These are phyloP conservation scores for Dendrocalamus sinicus DNA, from an alignment of 176 grass and related monocot species.

Conservation along the genomic window DNA sequence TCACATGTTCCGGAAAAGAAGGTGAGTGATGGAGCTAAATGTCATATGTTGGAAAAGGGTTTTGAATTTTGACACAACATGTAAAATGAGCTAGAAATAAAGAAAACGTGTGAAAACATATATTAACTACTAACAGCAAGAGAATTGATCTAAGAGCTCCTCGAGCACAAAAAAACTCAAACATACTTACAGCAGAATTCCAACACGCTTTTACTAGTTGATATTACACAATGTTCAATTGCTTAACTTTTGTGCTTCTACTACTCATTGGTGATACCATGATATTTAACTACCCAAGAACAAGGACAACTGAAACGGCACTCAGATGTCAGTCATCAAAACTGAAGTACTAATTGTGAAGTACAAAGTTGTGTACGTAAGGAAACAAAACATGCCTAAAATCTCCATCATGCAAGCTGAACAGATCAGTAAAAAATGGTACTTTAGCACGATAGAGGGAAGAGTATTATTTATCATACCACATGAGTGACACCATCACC, in stretches of 20 bases:
- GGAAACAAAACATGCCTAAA: not conserved
- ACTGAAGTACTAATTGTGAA: not conserved
- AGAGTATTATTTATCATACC: slow-evolving; percentile 56
- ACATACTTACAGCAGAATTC: not conserved
- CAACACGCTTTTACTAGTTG: not conserved
- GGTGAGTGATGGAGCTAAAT: not conserved
- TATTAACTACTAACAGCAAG: not conserved
- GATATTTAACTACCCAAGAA: not conserved
- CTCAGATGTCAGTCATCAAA: not conserved
- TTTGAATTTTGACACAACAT: not conserved
- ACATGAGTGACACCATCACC: slow-evolving; percentile 98
- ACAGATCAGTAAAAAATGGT: not conserved
- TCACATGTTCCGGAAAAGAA: not conserved
- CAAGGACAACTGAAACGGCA: not conserved
- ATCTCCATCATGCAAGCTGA: not conserved
- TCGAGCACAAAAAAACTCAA: not conserved
- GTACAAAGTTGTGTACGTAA: not conserved
- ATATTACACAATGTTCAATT: not conserved
- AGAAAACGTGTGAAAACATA: not conserved
- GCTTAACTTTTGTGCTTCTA: not conserved
- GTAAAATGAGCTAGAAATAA: not conserved
- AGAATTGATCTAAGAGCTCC: not conserved
- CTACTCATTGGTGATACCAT: not conserved
- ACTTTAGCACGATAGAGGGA: not conserved
- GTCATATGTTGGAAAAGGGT: not conserved